These are phyloP conservation scores for Suillus paluster DNA, from an alignment of 768 basidiomycete genomes.

Conservation along the genomic window DNA sequence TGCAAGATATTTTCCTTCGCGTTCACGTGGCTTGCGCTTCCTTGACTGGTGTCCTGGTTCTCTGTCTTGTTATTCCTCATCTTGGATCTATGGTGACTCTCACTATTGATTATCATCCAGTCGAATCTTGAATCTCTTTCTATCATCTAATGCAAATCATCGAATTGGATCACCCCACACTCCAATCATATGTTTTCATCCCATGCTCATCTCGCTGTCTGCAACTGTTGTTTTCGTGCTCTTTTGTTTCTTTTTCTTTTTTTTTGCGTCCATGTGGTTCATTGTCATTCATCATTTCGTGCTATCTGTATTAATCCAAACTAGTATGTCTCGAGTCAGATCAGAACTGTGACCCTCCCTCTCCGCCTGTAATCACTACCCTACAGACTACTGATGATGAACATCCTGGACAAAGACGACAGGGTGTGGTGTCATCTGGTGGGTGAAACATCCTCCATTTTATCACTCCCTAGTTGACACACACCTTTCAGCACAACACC, in stretches of 20 bases:
- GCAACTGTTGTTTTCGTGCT: background rate
- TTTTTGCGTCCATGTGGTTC: background rate
- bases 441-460: background rate
- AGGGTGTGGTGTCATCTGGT: conserved; percentile 22
- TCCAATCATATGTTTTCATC: background rate
- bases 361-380: conserved; percentile 37
- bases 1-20: background rate
- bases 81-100: background rate
- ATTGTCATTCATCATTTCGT: conserved; percentile 1
- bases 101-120: background rate
- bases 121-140: background rate
- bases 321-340: background rate
- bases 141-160: conserved; percentile 2
- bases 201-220: background rate
- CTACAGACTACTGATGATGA: conserved; percentile 32
- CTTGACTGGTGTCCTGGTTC: background rate
- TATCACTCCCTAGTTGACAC: conserved; percentile 19
- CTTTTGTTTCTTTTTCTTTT: background rate
- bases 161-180: background rate
- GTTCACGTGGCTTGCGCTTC: background rate
- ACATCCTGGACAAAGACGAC: conserved; percentile 33
- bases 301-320: conserved; percentile 1
- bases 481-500: conserved; percentile 24
- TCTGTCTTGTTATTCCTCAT: background rate
- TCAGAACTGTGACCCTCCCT: conserved; percentile 22